Evolutionary conservation across 2,329 filamentous ascomycete genomes (phyloP), one percentile per base, ranked within the genome.

Genomic region (Pyrenochaeta sp.): DNA sequence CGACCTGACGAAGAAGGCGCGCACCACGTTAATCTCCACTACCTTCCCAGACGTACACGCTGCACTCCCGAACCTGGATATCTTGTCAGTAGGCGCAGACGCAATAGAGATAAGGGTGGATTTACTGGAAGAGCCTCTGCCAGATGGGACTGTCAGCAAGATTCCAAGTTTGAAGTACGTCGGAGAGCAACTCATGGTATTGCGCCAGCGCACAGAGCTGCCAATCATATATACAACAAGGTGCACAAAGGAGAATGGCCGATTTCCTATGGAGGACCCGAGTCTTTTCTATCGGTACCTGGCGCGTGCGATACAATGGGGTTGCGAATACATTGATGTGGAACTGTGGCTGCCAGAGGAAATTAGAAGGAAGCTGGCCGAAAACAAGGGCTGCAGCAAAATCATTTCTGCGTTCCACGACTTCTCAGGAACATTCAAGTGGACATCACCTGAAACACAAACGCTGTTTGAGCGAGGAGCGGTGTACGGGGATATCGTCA

Each of bases 351-450:
- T 96, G 37, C 92, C 92, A 0, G 91, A 93, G 73, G 81, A 86
- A 6, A 91, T 96, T 54, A 84, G 92, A 61, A 83, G 83, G 61
- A 84, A 82, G 58, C 78, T 96, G 9, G 90, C 87, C 52, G 86
- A 90, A 65, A 84, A 86, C 52, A 89, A 90, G 65, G 91, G 91
- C 2, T 91, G 88, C 77, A 94, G 90, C 70, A 90, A 89, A 64
- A 92, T 96, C 77, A 93, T 96, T 81, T 94, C 91, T n/a, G 92
- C 92, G 12, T 95, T 94, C 71, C 92, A 96, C 75, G 92, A 95
- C 79, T 94, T 94, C 71, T 93, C 91, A 0, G 91, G 91, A 1
- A 89, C 83, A 0, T 94, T 94, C 83, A 91, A 89, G 69, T 96
- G 92, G 92, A 90, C 90, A 0, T 91, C 91, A 0, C 79, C 85